Base-by-base conservation (phyloP, 2,329 filamentous ascomycete genomes). In the Epichloe uncinata region DNA sequence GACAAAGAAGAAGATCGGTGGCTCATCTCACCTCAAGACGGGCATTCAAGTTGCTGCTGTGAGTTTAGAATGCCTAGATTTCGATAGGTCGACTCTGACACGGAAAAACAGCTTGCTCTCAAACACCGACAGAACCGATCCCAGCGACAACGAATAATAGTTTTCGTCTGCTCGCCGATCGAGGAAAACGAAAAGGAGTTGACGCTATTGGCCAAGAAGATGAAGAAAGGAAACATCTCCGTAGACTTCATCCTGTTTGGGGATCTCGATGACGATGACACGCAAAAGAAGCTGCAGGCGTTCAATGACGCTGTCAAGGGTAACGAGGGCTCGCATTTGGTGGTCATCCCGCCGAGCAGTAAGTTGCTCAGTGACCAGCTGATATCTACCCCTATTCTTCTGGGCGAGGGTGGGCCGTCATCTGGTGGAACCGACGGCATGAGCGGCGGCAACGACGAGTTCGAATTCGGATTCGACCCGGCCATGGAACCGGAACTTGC, bases 101-200 rank as follows among this genome's bases (percentile, higher is more conserved):
- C 20, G n/a, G 16, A n/a, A n/a, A 50, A 41, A 40, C 63, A 96
- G 90, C 79, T 98, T 61, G 93, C 93, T 40, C 78, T 98, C 61
- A 97, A 97, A 73, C 93, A 98, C 72, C 84, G 93, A 61, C 90
- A 95, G 72, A 97, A 98, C 73, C 95, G 95, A 70, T 88, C 87
- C 45, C 93, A 97, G 71, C 82, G 88, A 60, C 90, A 95, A 75
- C 86, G 93, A 58, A 95, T 98, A 75, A 85, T 98, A 69, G 89
- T 94, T 53, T 96, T 98, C 68, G 85, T 90, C 55, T 98, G 93
- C 77, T 95, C 89, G 41, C 86, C 90, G 30, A 84, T 97, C 62
- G 78, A 82, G 54, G 93, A 98, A 63, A 84, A 87, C 56, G 86
- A 96, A 68, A 93, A 93, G 72, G 81, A 85, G 49, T 80, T 98